Conservation (phyloP, 2,329 filamentous ascomycete species). For the Proliferodiscus dingleyae region DNA sequence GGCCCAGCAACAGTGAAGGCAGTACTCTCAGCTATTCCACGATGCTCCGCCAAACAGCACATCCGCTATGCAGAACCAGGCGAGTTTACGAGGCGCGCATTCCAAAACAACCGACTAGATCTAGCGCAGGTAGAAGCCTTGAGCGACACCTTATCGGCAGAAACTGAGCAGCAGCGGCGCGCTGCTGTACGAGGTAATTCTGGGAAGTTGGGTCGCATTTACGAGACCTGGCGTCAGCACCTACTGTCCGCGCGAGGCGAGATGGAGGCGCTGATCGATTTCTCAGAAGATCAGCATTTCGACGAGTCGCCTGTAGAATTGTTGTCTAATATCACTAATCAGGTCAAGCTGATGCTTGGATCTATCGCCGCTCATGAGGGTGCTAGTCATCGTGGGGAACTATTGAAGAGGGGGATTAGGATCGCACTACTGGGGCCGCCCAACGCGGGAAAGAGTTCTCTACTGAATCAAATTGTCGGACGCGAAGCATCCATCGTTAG, state of each 20-base stretch:
- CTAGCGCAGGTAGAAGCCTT: conserved; percentile 75
- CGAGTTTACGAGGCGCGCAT: conserved; percentile 91
- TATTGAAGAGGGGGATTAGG: conserved; percentile 78
- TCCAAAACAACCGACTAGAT: conserved; percentile 79
- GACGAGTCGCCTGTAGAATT: conserved; percentile 77
- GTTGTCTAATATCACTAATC: conserved; percentile 60
- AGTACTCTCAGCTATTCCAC: conserved; percentile 71
- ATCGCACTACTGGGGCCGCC: conserved; percentile 86
- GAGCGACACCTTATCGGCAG: conserved; percentile 57
- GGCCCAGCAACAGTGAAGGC: conserved; percentile 84
- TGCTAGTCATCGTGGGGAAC: conserved; percentile 76
- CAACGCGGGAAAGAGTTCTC: conserved; percentile 90
- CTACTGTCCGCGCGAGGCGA: conserved; percentile 81
- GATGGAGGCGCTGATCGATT: conserved; percentile 93
- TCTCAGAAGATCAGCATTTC: conserved; percentile 95
- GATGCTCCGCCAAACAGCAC: conserved; percentile 33
- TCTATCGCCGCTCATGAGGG: conserved; percentile 65
- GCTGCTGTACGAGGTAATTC: conserved; percentile 76
- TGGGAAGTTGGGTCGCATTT: conserved; percentile 64
- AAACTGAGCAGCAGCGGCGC: conserved; percentile 90
- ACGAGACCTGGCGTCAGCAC: conserved; percentile 75
- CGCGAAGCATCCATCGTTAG: conserved; percentile 95
- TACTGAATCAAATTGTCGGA: conserved; percentile 86
- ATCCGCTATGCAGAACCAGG: conserved; percentile 91
- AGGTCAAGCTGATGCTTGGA: conserved; percentile 56